Percentiles rank a stretch among this genome's conserved stretches.
Evolutionary conservation across 805 yeast species (phyloP).

Genomic region (Maudiozyma saulgeensis): DNA sequence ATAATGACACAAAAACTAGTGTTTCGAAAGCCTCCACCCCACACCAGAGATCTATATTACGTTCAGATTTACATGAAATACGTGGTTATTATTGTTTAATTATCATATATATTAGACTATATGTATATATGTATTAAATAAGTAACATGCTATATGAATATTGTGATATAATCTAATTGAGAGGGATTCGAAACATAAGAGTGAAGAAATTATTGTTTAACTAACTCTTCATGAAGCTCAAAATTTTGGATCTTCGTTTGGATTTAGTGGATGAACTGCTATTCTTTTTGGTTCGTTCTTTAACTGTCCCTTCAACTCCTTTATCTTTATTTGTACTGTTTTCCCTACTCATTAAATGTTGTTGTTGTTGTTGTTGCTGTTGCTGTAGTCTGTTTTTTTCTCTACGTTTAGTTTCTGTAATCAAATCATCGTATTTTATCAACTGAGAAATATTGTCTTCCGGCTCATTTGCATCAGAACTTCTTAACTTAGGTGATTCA

Average conservation of each 20-base stretch:
- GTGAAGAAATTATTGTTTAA: neutral
- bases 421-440: slow-evolving; percentile 17
- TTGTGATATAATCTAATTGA: too few species aligned
- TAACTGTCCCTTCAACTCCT: neutral
- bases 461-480: neutral
- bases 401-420: slow-evolving; percentile 5
- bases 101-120: neutral
- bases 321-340: neutral
- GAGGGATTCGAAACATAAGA: too few species aligned
- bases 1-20: too few species aligned
- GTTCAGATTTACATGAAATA: neutral
- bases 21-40: too few species aligned
- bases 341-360: neutral
- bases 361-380: neutral
- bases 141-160: too few species aligned
- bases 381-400: neutral
- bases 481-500: neutral
- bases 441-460: slow-evolving; percentile 17
- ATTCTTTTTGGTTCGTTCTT: neutral
- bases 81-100: neutral
- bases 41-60: too few species aligned
- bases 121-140: neutral
- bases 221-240: slow-evolving; percentile 15
- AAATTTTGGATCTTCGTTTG: slow-evolving; percentile 20
- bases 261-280: slow-evolving; percentile 1